Evolutionary conservation across 768 basidiomycete species (phyloP), one percentile per base, ranked within the genome.

Genomic region (Xerocomus potaroensis): DNA sequence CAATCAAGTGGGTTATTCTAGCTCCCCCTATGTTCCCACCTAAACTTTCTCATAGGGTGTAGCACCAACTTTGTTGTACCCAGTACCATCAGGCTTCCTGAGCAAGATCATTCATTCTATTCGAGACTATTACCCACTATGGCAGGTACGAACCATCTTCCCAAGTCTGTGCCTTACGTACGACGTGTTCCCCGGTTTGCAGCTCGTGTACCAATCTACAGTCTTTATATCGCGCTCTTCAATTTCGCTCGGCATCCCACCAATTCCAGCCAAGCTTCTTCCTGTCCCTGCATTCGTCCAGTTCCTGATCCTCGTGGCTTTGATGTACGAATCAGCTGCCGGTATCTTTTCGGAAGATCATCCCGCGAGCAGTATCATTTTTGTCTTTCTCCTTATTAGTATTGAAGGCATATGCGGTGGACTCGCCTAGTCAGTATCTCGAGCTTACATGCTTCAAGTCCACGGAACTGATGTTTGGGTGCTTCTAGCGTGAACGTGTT

Each of bases 171-270:
- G 41, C 43, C 45, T 47, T 26, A 50, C 38, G 29, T 22, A 35
- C 21, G 33, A 41, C 16, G 5, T 39, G 31, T 45, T 44, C 43
- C 12, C 27, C 18, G 22, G 30, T 39, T 29, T 16, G 16, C 21
- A 90, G 82, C 79, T 92, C 31, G 80, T 91, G 23, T 92, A 92
- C 59, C 90, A 90, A 72, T 80, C 88, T 18, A 89, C 89, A 33
- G 94, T 96, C 37, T 96, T 97, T 70, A 62, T 97, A 49, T 95
- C 94, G 5, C 86, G 94, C 4, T 95, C 94, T 0, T 86, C 90
- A 8, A 86, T 94, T 47, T 88, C 91, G 7, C 66, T 94, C 32
- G 90, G 89, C 11, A 52, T 96, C 10, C 89, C 90, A 0, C 79
- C 93, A 0, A 71, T 96, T 5, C 91, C 92, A 0, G 62, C 71